phyloP scores from a whole-genome alignment of 2,329 filamentous ascomycete genomes.

The Eurotiales sp. region DNA sequence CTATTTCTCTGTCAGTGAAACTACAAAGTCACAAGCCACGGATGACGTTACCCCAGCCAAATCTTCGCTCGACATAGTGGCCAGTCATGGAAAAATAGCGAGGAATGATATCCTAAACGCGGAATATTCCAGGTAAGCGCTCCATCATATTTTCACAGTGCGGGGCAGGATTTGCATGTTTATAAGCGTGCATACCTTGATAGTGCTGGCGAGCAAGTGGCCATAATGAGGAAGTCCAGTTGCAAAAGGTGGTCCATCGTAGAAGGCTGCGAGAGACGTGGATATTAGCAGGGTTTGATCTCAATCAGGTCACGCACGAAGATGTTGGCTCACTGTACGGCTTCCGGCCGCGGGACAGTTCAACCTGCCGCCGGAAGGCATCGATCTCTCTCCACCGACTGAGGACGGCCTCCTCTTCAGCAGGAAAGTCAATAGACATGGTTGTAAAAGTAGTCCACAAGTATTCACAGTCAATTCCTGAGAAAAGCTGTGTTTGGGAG shows the following conservation, averaged over 20 bases:
- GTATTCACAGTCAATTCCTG: conserved; percentile 9
- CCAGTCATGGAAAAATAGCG: conserved; percentile 98
- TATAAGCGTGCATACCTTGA: conserved; percentile 55
- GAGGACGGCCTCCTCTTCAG: conserved; percentile 83
- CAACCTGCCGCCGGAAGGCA: conserved; percentile 83
- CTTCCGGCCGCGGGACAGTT: conserved; percentile 76
- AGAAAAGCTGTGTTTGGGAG: neutral
- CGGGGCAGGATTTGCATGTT: neutral
- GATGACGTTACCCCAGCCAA: conserved; percentile 64
- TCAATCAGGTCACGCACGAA: neutral
- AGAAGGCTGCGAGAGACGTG: conserved; percentile 62
- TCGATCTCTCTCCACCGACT: conserved; percentile 86
- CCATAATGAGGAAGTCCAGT: conserved; percentile 68
- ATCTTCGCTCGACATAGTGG: conserved; percentile 83
- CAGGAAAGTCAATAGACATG: conserved; percentile 90
- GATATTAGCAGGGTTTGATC: neutral
- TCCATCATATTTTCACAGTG: neutral
- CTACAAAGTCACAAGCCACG: neutral
- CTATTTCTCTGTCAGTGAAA: conserved; percentile 31
- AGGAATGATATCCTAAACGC: conserved; percentile 72
- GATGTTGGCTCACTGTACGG: conserved; percentile 53
- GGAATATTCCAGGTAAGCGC: neutral
- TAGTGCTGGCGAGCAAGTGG: conserved; percentile 84
- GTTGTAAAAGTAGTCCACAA: conserved; percentile 18
- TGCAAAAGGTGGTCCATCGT: conserved; percentile 79